Conservation (phyloP, 331 rosid species). For the Pyrus hybrid region DNA sequence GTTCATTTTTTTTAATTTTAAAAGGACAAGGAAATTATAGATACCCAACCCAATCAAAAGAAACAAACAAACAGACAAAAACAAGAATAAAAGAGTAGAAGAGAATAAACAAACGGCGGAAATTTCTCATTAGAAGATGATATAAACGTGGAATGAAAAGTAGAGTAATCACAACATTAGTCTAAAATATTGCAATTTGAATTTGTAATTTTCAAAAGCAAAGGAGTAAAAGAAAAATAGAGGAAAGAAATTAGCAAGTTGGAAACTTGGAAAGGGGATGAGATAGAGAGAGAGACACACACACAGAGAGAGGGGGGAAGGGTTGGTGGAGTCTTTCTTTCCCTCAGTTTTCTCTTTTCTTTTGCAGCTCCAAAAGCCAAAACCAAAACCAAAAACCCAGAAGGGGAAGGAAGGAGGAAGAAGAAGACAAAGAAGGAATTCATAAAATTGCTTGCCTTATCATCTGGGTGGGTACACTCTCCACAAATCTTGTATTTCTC, state of each 20-base stretch:
- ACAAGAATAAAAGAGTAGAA: too few species aligned
- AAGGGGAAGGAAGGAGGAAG: background rate
- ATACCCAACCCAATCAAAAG: too few species aligned
- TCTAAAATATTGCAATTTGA: too few species aligned
- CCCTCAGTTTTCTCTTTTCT: background rate
- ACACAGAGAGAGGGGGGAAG: background rate
- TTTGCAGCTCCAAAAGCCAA: background rate
- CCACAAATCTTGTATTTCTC: background rate
- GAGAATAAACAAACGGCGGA: background rate
- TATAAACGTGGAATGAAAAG: too few species aligned
- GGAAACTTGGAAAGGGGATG: background rate
- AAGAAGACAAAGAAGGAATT: background rate
- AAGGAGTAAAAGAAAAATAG: background rate
- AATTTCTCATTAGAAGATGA: background rate
- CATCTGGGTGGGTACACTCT: background rate
- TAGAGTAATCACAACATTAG: too few species aligned
- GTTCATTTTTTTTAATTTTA: background rate
- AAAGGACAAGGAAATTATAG: too few species aligned
- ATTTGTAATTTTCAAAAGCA: background rate
- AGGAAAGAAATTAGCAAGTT: background rate
- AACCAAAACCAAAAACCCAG: too few species aligned
- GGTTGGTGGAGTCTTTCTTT: constrained; percentile 5
- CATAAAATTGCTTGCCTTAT: background rate
- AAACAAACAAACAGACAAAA: background rate
- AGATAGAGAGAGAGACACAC: background rate